phyloP scores from a whole-genome alignment of 2,329 filamentous ascomycete genomes.

The Penicillium sp. region DNA sequence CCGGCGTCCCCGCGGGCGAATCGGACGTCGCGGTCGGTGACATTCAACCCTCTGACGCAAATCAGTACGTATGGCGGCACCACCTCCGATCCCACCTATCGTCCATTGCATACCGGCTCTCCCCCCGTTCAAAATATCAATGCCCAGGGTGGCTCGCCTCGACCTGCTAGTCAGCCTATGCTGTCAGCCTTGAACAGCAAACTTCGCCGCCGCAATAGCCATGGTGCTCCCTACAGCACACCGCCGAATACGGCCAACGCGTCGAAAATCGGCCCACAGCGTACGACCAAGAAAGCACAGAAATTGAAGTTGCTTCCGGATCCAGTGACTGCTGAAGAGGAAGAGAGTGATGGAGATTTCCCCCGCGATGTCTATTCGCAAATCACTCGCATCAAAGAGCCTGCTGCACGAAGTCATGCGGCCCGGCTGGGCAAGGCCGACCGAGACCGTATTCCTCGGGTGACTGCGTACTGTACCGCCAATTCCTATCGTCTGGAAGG shows the following conservation, averaged over 20 bases:
- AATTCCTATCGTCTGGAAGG: slow-evolving; percentile 88
- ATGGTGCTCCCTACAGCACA: slow-evolving; percentile 58
- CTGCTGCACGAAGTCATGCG: slow-evolving; percentile 86
- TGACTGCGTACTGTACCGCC: slow-evolving; percentile 95
- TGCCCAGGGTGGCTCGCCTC: slow-evolving; percentile 25
- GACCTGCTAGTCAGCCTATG: slow-evolving; percentile 55
- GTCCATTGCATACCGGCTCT: slow-evolving; percentile 42
- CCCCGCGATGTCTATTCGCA: slow-evolving; percentile 96
- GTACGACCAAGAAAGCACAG: slow-evolving; percentile 92
- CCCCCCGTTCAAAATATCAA: slow-evolving; percentile 35
- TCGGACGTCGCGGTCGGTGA: slow-evolving; percentile 46
- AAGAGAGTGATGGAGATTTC: slow-evolving; percentile 80
- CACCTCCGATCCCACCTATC: slow-evolving; percentile 42
- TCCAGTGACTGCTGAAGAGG: slow-evolving; percentile 78
- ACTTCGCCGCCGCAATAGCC: slow-evolving; percentile 80
- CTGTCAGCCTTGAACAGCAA: slow-evolving; percentile 84
- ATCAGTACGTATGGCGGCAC: slow-evolving; percentile 45
- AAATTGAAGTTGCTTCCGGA: slow-evolving; percentile 97
- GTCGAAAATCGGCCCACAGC: slow-evolving; percentile 85
- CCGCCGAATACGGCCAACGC: slow-evolving; percentile 41
- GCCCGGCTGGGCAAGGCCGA: slow-evolving; percentile 92
- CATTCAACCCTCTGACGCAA: slow-evolving; percentile 49
- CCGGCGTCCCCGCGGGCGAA: slow-evolving; percentile 38
- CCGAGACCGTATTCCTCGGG: slow-evolving; percentile 78
- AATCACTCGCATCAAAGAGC: slow-evolving; percentile 96